phyloP scores from a whole-genome alignment of 1,284 basidiomycete genomes.

The Kwoniella shivajii region DNA sequence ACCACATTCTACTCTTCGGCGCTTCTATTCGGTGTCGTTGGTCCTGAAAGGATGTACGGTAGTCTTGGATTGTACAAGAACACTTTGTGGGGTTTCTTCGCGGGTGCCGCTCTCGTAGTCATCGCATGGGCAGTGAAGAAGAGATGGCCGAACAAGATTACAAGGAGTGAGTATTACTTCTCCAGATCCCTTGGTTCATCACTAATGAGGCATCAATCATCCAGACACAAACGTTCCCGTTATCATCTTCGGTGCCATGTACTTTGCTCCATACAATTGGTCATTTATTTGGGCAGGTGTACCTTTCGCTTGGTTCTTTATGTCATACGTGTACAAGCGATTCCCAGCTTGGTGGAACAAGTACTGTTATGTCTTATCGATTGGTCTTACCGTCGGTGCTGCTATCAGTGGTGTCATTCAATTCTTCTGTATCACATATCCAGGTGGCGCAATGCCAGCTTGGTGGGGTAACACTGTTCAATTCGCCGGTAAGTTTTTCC shows the following conservation, averaged over 20 bases:
- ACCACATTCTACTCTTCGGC: slow-evolving; percentile 26
- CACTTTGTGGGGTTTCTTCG: slow-evolving; percentile 23
- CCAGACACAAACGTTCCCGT: slow-evolving; percentile 23
- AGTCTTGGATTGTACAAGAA: slow-evolving; percentile 20
- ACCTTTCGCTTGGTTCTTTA: slow-evolving; percentile 24
- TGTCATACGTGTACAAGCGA: slow-evolving; percentile 18
- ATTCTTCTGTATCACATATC: slow-evolving; percentile 24
- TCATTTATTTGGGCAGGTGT: slow-evolving; percentile 24
- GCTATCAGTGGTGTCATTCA: slow-evolving; percentile 16
- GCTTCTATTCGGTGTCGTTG: slow-evolving; percentile 22
- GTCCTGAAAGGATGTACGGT: slow-evolving; percentile 25
- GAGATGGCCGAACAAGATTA: slow-evolving; percentile 21
- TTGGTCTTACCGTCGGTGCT: slow-evolving; percentile 22
- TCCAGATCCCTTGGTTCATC: not conserved
- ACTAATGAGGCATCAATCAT: not conserved
- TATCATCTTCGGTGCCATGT: slow-evolving; percentile 16
- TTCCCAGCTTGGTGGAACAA: slow-evolving; percentile 25
- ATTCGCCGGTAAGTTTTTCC: not conserved
- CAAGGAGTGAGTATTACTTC: slow-evolving; percentile 8
- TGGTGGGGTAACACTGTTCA: slow-evolving; percentile 25
- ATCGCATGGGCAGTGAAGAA: slow-evolving; percentile 18
- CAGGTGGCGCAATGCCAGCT: slow-evolving; percentile 11
- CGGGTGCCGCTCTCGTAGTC: slow-evolving; percentile 10
- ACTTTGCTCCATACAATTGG: slow-evolving; percentile 25
- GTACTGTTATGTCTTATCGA: slow-evolving; percentile 23